Conservation (phyloP, 2,329 filamentous ascomycete species). For the Pseudogymnoascus sp. region DNA sequence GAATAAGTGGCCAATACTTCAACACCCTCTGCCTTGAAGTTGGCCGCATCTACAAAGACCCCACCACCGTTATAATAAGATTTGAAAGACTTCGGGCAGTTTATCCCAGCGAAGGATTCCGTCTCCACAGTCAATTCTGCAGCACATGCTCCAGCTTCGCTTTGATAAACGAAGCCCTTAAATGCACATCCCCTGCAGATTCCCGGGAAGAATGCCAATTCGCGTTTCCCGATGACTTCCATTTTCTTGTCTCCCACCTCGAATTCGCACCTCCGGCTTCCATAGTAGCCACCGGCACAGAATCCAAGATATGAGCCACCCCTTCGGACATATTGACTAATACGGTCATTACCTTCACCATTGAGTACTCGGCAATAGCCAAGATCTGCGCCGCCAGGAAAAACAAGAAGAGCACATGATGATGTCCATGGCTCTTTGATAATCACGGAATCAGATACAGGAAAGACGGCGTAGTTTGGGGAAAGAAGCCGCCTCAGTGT, state of each 20-base stretch:
- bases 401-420: slow-evolving; percentile 80
- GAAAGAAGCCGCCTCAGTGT: slow-evolving; percentile 79
- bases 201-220: slow-evolving; percentile 83
- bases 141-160: slow-evolving; percentile 74
- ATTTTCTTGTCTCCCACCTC: slow-evolving; percentile 75
- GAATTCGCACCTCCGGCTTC: slow-evolving; percentile 74
- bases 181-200: slow-evolving; percentile 82
- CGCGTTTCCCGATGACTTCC: slow-evolving; percentile 78
- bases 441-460: slow-evolving; percentile 69
- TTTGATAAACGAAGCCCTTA: slow-evolving; percentile 81
- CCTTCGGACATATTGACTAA: slow-evolving; percentile 74
- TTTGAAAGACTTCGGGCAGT: slow-evolving; percentile 53
- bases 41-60: slow-evolving; percentile 75
- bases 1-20: slow-evolving; percentile 77
- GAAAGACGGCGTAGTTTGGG: slow-evolving; percentile 87
- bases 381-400: slow-evolving; percentile 90
- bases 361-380: slow-evolving; percentile 85
- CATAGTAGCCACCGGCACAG: slow-evolving; percentile 94
- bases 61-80: slow-evolving; percentile 94
- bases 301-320: slow-evolving; percentile 86
- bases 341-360: slow-evolving; percentile 77
- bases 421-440: slow-evolving; percentile 87
- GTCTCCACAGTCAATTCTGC: slow-evolving; percentile 59
- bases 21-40: slow-evolving; percentile 55
- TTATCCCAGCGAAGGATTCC: slow-evolving; percentile 35